Percentiles rank a stretch among this genome's conserved stretches.
phyloP scores from a whole-genome alignment of 805 yeast species.

The Candida peoriensis region DNA sequence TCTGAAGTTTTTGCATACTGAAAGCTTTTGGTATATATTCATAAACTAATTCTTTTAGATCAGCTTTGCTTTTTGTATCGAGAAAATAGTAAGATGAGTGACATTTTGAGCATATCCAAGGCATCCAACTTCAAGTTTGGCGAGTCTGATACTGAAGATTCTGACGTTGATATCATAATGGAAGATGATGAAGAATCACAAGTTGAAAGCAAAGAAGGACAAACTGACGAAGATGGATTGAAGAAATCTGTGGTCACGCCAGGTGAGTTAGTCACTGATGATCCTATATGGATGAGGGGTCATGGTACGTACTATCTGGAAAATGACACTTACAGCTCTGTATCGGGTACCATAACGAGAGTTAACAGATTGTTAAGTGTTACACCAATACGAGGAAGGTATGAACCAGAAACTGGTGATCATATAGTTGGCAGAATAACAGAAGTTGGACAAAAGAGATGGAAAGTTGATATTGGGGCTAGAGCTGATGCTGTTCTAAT shows the following conservation, averaged over 20 bases:
- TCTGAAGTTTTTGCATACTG: too few relatives aligned
- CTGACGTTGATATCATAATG: slow-evolving; percentile 33
- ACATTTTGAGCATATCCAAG: slow-evolving; percentile 16
- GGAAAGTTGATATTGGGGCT: slow-evolving; percentile 98
- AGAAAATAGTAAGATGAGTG: slow-evolving; percentile 6
- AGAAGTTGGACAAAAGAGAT: slow-evolving; percentile 88
- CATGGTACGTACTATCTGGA: slow-evolving; percentile 88
- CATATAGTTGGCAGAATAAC: slow-evolving; percentile 91
- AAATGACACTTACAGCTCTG: slow-evolving; percentile 78
- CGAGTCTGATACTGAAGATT: slow-evolving; percentile 25
- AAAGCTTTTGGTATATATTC: too few relatives aligned
- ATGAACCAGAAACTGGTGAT: slow-evolving; percentile 93
- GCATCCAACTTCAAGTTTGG: slow-evolving; percentile 12
- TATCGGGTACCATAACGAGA: slow-evolving; percentile 83
- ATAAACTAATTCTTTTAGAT: too few relatives aligned
- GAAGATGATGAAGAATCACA: slow-evolving; percentile 14
- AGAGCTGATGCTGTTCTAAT: slow-evolving; percentile 86
- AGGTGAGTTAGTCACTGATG: slow-evolving; percentile 94
- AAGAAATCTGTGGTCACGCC: slow-evolving; percentile 70
- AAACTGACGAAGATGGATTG: slow-evolving; percentile 25
- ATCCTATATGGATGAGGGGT: slow-evolving; percentile 97
- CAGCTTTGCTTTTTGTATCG: background rate
- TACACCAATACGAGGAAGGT: slow-evolving; percentile 78
- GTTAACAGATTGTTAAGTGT: slow-evolving; percentile 87
- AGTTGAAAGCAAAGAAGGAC: slow-evolving; percentile 18